These are phyloP conservation scores for Oryza nivara DNA, from an alignment of 176 grass and related monocot species.

Conservation along the genomic window DNA sequence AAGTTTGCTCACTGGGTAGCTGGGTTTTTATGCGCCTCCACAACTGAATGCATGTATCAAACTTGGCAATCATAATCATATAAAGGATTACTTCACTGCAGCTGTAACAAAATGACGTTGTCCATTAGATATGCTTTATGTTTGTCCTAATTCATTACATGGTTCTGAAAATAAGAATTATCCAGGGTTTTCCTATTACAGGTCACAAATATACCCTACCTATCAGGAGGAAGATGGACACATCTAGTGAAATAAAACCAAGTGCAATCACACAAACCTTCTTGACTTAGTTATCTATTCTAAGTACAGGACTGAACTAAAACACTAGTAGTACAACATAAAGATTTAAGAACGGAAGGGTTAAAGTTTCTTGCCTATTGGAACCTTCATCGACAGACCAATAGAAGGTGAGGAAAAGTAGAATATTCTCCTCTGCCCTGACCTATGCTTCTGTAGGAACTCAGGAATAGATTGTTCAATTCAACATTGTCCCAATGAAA, in stretches of 20 bases:
- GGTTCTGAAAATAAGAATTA: background rate
- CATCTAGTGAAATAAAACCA: conserved; percentile 36
- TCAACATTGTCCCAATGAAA: conserved; percentile 15
- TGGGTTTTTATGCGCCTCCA: background rate
- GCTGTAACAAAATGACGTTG: background rate
- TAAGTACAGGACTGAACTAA: conserved; percentile 14
- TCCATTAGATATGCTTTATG: background rate
- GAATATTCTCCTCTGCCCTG: background rate
- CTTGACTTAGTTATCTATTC: background rate
- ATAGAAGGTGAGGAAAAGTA: conserved; percentile 22
- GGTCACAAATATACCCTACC: conserved; percentile 18
- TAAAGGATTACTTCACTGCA: background rate
- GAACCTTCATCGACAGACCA: conserved; percentile 32
- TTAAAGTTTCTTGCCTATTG: conserved; percentile 34
- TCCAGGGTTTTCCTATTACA: background rate
- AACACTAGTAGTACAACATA: background rate
- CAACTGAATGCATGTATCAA: conserved; percentile 43
- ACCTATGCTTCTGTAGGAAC: conserved; percentile 22
- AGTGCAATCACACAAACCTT: conserved; percentile 13
- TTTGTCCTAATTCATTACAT: background rate
- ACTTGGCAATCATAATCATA: background rate
- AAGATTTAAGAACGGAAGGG: conserved; percentile 4
- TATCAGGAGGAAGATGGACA: background rate
- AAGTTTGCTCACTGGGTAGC: conserved; percentile 18
- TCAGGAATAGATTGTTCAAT: background rate